Conservation (phyloP, 495 filamentous ascomycete genomes). For the Penicillium cataractarum region DNA sequence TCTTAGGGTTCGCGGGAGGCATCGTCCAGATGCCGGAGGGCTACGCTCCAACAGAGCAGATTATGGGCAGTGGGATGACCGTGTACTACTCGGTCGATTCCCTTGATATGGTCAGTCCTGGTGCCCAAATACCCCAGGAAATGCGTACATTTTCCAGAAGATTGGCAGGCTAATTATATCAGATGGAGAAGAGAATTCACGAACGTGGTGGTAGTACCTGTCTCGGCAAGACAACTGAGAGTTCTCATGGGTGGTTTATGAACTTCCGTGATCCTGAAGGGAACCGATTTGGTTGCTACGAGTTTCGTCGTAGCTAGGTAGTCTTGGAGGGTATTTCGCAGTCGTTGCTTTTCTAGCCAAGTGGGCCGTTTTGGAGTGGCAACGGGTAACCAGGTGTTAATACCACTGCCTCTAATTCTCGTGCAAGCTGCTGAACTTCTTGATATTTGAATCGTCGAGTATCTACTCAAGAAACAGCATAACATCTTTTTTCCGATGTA, state of each 20-base stretch:
- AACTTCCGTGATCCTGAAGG: constrained; percentile 9
- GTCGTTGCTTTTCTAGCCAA: constrained; percentile 3
- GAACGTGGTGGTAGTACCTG: constrained; percentile 5
- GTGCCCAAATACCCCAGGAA: constrained; percentile 1
- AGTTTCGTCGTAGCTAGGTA: constrained; percentile 6
- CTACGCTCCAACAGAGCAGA: constrained; percentile 1
- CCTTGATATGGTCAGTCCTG: constrained; percentile 7
- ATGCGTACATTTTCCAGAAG: constrained; percentile 6
- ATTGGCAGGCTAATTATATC: constrained; percentile 7
- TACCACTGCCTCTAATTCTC: no score
- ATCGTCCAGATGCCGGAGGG: constrained; percentile 8
- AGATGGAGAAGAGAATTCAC: constrained; percentile 8
- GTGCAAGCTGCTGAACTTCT: no score
- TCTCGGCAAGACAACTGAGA: constrained; percentile 7
- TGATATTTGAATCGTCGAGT: no score
- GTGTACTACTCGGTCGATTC: constrained; percentile 5
- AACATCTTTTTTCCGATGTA: no score
- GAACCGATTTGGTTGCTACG: constrained; percentile 9
- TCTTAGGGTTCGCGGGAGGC: constrained; percentile 5
- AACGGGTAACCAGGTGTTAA: no score
- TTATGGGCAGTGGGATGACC: constrained; percentile 8
- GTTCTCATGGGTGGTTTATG: constrained; percentile 7
- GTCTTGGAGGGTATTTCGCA: constrained; percentile 9
- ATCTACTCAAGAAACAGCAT: no score
- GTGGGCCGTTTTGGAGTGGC: neutral